phyloP scores from a whole-genome alignment of 2,329 filamentous ascomycete genomes.

The Zelopaecilomyces penicillatus region DNA sequence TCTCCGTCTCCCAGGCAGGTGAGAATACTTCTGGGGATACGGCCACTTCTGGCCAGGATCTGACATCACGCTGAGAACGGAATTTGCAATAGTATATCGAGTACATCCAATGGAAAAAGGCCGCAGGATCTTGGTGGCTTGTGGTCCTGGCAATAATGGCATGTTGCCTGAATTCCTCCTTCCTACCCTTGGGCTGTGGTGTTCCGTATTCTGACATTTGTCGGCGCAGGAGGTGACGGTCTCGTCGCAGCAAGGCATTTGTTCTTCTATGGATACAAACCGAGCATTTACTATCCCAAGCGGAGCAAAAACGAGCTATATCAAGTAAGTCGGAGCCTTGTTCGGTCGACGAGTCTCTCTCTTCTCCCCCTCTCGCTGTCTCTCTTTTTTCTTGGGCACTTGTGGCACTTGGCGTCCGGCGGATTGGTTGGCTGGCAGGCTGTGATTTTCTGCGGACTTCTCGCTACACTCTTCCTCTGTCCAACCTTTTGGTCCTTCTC shows the following conservation, averaged over 20 bases:
- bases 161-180: slow-evolving; percentile 1
- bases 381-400: no score
- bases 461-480: no score
- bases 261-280: slow-evolving; percentile 82
- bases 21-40: slow-evolving; percentile 13
- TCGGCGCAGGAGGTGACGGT: slow-evolving; percentile 72
- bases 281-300: slow-evolving; percentile 89
- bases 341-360: background rate
- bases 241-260: slow-evolving; percentile 90
- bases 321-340: slow-evolving; percentile 43
- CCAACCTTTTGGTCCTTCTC: no score
- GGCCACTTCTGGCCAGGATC: background rate
- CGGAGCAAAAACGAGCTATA: slow-evolving; percentile 85
- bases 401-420: no score
- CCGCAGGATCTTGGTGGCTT: slow-evolving; percentile 73
- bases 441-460: no score
- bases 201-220: background rate
- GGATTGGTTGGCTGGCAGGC: no score
- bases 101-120: slow-evolving; percentile 70
- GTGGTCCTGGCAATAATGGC: slow-evolving; percentile 74
- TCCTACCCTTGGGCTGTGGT: background rate
- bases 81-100: slow-evolving; percentile 56
- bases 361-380: no score
- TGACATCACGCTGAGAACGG: background rate
- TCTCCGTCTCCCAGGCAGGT: slow-evolving; percentile 89